These are phyloP conservation scores for Boechera divaricarpa DNA, from an alignment of 345 rosid genomes.

Conservation along the genomic window DNA sequence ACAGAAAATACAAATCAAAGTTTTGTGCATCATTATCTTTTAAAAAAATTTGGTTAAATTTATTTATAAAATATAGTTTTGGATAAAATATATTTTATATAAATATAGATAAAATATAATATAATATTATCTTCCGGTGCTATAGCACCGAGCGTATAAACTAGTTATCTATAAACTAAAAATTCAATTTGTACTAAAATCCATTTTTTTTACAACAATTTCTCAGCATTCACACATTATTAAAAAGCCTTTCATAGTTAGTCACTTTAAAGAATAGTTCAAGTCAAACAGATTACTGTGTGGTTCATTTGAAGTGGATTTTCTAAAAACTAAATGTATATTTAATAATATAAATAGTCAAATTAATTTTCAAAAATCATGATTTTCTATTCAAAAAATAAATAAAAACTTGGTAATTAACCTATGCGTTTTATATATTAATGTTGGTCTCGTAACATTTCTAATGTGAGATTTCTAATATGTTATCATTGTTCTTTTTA, in stretches of 20 bases:
- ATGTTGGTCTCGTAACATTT: too few species aligned
- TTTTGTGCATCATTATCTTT: too few species aligned
- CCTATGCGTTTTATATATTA: too few species aligned
- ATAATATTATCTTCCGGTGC: too few species aligned
- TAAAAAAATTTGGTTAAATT: too few species aligned
- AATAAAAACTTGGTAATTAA: too few species aligned
- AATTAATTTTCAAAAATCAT: background rate
- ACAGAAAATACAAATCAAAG: too few species aligned
- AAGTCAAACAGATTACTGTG: constrained; percentile 1
- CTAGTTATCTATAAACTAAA: constrained; percentile 1
- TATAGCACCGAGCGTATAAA: too few species aligned
- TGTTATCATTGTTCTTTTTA: background rate
- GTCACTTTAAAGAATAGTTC: background rate
- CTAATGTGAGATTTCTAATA: background rate
- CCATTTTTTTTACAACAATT: background rate
- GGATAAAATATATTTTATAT: too few species aligned
- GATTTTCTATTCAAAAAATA: too few species aligned
- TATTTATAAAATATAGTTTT: too few species aligned
- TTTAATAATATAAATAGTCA: background rate
- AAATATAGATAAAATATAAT: too few species aligned
- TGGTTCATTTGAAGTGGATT: background rate
- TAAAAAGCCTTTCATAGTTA: background rate
- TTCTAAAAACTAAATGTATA: background rate
- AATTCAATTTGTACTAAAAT: background rate
- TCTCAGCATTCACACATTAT: background rate